Evolutionary conservation across 148 eudicot species (phyloP), one percentile per base, ranked within the genome.

Genomic region (Gaultheria prostrata): DNA sequence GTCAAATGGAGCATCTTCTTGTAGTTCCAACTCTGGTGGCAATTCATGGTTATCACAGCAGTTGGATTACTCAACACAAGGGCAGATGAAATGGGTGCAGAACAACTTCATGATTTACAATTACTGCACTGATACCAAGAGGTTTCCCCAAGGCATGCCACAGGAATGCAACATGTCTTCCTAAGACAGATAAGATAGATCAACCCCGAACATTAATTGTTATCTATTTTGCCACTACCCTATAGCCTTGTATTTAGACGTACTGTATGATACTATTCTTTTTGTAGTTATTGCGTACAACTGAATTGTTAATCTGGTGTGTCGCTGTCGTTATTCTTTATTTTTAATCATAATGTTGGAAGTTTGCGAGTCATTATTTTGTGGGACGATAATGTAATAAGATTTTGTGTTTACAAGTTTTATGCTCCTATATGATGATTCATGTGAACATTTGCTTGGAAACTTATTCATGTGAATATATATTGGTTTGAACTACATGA

Each of bases 101-200:
- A 2, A 39, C 46, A 72, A 32, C 26, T 39, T 6, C 76, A 32
- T 72, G 48, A 72, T 72, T 67, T 67, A 67, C 72, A 67, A 67
- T 67, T 67, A 67, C 72, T 67, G 72, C 72, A 28, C 72, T 67
- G 72, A 67, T 67, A 28, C 72, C 35, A 67, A 67, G 72, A 67
- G 72, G 72, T 67, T 67, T 14, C 72, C 72, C 72, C 72, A 67
- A 67, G 72, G 72, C 39, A 0, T 67, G 2, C 72, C 72, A 0
- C 35, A 4, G 7, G 72, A 67, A 30, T 67, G 72, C 72, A 30
- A 28, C 72, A 67, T 67, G 72, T 67, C n/a, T n/a, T n/a, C 72
- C 20, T 67, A 67, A 30, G 18, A 67, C 72, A 4, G 20, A 67
- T 0, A 28, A 28, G 39, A 4, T 28, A 28, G 39, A 4, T 28